phyloP scores from a whole-genome alignment of 306 rosid species.

The Gynostemma pentaphyllum region DNA sequence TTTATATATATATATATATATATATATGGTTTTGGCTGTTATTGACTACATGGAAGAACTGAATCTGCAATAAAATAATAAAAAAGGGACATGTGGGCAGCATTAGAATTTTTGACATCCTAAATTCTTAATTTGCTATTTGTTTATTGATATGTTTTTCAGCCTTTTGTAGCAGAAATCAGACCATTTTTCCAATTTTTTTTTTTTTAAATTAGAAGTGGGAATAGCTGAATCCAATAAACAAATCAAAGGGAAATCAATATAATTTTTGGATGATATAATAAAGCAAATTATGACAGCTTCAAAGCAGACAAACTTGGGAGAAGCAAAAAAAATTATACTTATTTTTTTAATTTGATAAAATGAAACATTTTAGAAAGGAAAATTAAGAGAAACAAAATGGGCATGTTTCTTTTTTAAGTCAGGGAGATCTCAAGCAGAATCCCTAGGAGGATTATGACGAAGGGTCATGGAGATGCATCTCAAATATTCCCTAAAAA shows the following conservation, averaged over 20 bases:
- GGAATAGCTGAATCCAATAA: background rate
- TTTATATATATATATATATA: slow-evolving; percentile 16
- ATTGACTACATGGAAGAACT: background rate
- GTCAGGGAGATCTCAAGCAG: background rate
- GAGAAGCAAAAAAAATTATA: background rate
- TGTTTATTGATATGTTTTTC: background rate
- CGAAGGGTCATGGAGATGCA: no score
- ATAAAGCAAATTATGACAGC: slow-evolving; percentile 5
- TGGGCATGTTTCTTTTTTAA: background rate
- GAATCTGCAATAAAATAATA: slow-evolving; percentile 13
- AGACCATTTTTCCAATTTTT: background rate
- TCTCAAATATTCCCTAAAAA: no score
- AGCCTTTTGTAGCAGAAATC: background rate
- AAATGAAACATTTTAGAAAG: background rate
- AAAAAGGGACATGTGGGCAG: slow-evolving; percentile 34
- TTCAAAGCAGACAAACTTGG: slow-evolving; percentile 6
- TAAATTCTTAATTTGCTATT: slow-evolving; percentile 30
- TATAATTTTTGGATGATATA: background rate
- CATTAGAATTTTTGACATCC: slow-evolving; percentile 40
- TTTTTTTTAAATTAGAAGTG: no score
- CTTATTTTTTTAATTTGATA: background rate
- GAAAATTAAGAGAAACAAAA: background rate
- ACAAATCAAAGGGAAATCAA: background rate
- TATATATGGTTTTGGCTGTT: no score
- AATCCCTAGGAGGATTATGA: background rate